phyloP scores from a whole-genome alignment of 2,329 filamentous ascomycete genomes.

The Hyphodiscus sp. region DNA sequence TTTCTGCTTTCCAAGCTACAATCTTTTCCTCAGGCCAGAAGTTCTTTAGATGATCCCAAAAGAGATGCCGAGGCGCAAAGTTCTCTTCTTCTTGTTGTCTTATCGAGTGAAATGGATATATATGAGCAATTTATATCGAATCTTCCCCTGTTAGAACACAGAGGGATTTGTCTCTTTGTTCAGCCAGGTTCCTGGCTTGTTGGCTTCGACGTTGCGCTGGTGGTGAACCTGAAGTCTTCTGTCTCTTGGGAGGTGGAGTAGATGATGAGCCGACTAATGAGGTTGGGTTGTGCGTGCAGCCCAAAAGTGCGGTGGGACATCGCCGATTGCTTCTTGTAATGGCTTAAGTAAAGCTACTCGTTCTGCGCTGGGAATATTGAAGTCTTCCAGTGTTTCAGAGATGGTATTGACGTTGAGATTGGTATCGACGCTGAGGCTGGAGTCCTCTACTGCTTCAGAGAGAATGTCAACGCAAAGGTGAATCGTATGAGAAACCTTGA shows the following conservation, averaged over 20 bases:
- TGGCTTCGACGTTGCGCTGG: no score
- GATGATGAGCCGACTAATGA: no score
- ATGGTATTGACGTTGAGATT: no score
- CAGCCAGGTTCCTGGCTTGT: neutral
- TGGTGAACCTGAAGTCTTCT: constrained; percentile 5
- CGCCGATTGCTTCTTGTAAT: constrained; percentile 11
- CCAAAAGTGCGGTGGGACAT: constrained; percentile 13
- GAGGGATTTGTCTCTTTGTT: constrained; percentile 5
- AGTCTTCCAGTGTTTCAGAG: constrained; percentile 17
- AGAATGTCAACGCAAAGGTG: no score
- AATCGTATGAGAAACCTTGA: no score
- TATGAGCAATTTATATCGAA: constrained; percentile 8
- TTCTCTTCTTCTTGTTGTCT: constrained; percentile 5
- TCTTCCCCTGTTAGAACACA: constrained; percentile 9
- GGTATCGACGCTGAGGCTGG: no score
- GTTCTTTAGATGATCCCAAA: constrained; percentile 7
- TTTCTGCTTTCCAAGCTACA: neutral
- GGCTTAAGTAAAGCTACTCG: constrained; percentile 7
- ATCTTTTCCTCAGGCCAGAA: constrained; percentile 13
- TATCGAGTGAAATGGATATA: constrained; percentile 10
- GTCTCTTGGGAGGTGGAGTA: constrained; percentile 15
- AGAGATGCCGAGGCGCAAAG: constrained; percentile 7
- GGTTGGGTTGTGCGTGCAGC: no score
- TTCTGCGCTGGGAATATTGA: constrained; percentile 13
- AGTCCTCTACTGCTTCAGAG: no score